Evolutionary conservation across 2,329 filamentous ascomycete genomes (phyloP), one percentile per base, ranked within the genome.

Genomic region (Microcyclospora pomicola): DNA sequence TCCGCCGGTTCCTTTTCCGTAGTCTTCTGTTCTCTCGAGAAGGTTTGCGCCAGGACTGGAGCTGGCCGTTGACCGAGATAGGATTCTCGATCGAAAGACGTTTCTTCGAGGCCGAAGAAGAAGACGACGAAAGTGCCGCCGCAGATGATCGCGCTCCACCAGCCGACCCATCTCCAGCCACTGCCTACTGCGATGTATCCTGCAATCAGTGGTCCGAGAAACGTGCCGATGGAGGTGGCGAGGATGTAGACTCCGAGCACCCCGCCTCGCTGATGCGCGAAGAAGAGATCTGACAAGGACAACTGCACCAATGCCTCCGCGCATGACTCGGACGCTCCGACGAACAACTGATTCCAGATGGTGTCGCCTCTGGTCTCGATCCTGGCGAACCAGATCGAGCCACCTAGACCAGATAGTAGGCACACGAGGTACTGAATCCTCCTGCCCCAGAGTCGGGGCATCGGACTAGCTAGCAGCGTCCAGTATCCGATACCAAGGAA

Each of bases 261-360:
- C 1, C 63, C 62, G 31, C 71, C 71, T 32, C 69, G 64, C 42
- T 71, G 69, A 46, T 75, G 71, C 54, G 73, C 67, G 43, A 69
- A 74, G 59, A 71, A 74, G 24, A 74, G 61, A 45, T 74, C 71
- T 6, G 71, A 67, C 19, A 75, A 57, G 2, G 69, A 72, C n/a
- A 73, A 54, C 48, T 75, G 71, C 6, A 70, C 71, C 24, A 69
- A 64, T 0, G 71, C 71, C 51, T 75, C 71, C 2, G 68, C 70
- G 31, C 69, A 69, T 7, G 68, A 64, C 52, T 74, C 70, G 4
- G 71, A 73, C 2, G 69, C 69, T 12, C 71, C 71, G 2, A 74
- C 68, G 38, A 74, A 73, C 2, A 74, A 59, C 49, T 74, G 71
- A 34, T 68, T 68, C 63, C 67, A 71, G 39, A 73, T 64, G 2